These are phyloP conservation scores for Mycena maculata DNA, from an alignment of 768 basidiomycete genomes.

Conservation along the genomic window DNA sequence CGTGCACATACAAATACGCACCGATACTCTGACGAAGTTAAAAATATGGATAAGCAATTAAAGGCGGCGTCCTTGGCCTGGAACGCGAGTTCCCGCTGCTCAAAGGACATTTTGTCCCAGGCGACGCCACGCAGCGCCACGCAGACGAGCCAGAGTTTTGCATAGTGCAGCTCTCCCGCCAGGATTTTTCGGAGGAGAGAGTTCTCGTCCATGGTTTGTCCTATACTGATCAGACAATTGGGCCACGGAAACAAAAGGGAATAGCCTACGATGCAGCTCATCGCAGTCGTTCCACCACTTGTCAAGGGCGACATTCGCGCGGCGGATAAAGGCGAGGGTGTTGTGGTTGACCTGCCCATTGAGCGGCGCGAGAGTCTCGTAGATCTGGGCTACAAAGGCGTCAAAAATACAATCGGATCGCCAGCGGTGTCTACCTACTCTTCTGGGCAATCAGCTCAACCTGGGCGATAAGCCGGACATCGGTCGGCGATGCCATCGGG, in stretches of 20 bases:
- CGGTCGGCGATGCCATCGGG: constrained; percentile 90
- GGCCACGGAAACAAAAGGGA: not conserved
- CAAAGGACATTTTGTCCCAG: constrained; percentile 97
- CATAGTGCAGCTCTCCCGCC: constrained; percentile 89
- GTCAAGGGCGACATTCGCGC: constrained; percentile 87
- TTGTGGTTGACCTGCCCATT: constrained; percentile 89
- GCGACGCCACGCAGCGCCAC: constrained; percentile 90
- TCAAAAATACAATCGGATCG: not conserved
- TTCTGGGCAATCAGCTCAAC: constrained; percentile 93
- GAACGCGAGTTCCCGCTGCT: constrained; percentile 94
- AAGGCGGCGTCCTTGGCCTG: constrained; percentile 95
- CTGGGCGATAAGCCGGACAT: constrained; percentile 87
- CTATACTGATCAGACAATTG: constrained; percentile 48
- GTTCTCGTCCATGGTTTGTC: constrained; percentile 85
- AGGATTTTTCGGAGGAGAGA: constrained; percentile 89
- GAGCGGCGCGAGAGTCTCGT: constrained; percentile 87
- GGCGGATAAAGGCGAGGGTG: constrained; percentile 87
- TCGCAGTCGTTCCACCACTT: constrained; percentile 95
- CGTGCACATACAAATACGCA: constrained; percentile 43
- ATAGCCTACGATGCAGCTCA: constrained; percentile 74
- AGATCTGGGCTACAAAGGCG: constrained; percentile 80
- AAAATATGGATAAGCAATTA: constrained; percentile 85
- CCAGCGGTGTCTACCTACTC: constrained; percentile 60
- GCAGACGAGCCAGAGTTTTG: constrained; percentile 95
- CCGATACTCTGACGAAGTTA: constrained; percentile 86